These are phyloP conservation scores for Sextonia rubra DNA, from an alignment of 164 flowering plant genomes.

Conservation along the genomic window DNA sequence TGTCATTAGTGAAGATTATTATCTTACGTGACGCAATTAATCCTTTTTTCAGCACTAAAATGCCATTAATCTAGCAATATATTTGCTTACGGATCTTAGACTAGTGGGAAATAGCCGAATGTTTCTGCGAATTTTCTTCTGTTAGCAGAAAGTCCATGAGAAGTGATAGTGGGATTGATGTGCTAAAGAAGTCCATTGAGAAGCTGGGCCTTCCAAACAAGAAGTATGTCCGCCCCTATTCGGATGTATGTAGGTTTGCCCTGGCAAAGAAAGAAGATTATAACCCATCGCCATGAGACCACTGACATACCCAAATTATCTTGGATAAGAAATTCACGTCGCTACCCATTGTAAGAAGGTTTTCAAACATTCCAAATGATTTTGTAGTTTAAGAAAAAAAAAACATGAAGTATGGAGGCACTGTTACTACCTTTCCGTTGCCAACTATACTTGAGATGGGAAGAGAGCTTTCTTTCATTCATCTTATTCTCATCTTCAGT, in stretches of 20 bases:
- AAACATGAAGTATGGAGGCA: too few relatives aligned
- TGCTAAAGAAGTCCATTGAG: constrained; percentile 42
- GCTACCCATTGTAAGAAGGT: neutral
- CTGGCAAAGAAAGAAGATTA: constrained; percentile 40
- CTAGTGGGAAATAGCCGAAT: neutral
- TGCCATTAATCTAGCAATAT: neutral
- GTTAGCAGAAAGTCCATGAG: constrained; percentile 45
- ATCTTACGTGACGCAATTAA: too few relatives aligned
- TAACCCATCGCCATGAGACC: constrained; percentile 29
- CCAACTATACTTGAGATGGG: too few relatives aligned
- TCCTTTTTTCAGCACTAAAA: too few relatives aligned
- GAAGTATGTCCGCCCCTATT: constrained; percentile 42
- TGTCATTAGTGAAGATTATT: too few relatives aligned
- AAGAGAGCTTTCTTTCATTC: too few relatives aligned
- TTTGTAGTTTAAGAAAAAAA: too few relatives aligned
- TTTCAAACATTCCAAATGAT: neutral
- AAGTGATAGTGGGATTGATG: constrained; percentile 36
- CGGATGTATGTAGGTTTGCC: too few relatives aligned
- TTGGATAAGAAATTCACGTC: constrained; percentile 27
- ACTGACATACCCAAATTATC: constrained; percentile 30
- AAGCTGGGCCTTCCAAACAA: constrained; percentile 35
- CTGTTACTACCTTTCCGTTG: too few relatives aligned
- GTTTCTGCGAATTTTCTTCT: neutral
- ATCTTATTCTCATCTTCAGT: too few relatives aligned
- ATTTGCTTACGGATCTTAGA: neutral